Evolutionary conservation across 306 rosid species (phyloP).

Genomic region (Vigna mungo): DNA sequence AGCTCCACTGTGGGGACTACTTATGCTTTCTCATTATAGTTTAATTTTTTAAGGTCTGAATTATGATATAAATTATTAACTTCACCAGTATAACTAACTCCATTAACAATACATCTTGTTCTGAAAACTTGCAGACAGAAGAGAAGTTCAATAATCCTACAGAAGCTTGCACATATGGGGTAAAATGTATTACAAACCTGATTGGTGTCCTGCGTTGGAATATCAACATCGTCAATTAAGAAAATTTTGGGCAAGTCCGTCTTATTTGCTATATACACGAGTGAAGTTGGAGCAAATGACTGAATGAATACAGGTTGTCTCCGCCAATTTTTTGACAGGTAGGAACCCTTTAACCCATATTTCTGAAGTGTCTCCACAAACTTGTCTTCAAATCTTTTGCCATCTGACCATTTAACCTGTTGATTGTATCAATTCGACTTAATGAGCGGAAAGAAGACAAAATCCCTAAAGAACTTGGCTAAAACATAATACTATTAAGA

Average conservation of each 20-base stretch:
- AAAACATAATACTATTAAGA: background rate
- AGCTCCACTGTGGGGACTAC: background rate
- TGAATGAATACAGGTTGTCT: conserved; percentile 85
- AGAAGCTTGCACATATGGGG: background rate
- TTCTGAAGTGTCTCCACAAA: conserved; percentile 84
- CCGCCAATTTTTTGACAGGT: conserved; percentile 84
- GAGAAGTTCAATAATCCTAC: conserved; percentile 7
- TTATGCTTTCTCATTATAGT: background rate
- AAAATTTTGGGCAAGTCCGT: conserved; percentile 82
- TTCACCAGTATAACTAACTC: background rate
- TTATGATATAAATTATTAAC: background rate
- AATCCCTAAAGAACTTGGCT: conserved; percentile 1
- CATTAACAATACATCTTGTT: conserved; percentile 12
- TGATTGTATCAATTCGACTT: conserved; percentile 41
- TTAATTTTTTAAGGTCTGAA: background rate
- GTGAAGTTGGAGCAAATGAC: conserved; percentile 95
- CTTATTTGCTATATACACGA: conserved; percentile 67
- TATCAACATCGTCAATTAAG: conserved; percentile 66
- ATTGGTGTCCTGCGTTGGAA: conserved; percentile 84
- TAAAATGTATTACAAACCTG: conserved; percentile 60
- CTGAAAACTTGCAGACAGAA: background rate
- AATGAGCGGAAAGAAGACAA: conserved; percentile 38
- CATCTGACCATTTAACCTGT: conserved; percentile 84
- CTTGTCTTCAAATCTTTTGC: conserved; percentile 82
- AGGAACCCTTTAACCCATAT: conserved; percentile 87